phyloP scores from a whole-genome alignment of 257 asterid genomes.

The Nicotiana paniculata region DNA sequence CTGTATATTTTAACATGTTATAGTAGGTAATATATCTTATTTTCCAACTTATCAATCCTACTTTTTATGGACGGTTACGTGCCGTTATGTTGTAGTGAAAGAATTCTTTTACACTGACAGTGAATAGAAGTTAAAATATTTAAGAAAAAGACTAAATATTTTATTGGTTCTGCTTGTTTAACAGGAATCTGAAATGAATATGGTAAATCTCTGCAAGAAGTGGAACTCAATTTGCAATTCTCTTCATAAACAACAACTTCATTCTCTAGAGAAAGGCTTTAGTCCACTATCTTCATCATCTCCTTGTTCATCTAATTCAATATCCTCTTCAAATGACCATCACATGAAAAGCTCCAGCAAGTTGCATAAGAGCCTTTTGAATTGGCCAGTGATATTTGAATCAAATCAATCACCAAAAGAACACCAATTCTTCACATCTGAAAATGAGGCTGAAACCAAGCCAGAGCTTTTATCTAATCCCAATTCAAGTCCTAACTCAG shows the following conservation, averaged over 20 bases:
- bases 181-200: constrained; percentile 48
- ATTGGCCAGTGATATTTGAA: constrained; percentile 46
- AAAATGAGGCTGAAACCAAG: constrained; percentile 28
- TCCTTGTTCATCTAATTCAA: constrained; percentile 66
- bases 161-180: neutral
- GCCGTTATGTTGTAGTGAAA: neutral
- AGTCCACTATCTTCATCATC: constrained; percentile 39
- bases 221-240: constrained; percentile 91
- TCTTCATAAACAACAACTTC: constrained; percentile 52
- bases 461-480: constrained; percentile 88
- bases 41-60: neutral
- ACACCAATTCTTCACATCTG: constrained; percentile 30
- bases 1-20: neutral
- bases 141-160: neutral
- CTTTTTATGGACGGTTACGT: neutral
- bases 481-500: constrained; percentile 89
- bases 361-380: constrained; percentile 28
- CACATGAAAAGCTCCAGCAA: constrained; percentile 21
- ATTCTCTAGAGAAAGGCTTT: constrained; percentile 53
- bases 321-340: constrained; percentile 58
- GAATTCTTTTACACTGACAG: neutral
- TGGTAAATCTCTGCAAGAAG: constrained; percentile 64
- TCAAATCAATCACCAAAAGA: constrained; percentile 27
- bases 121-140: neutral
- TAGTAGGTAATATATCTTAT: neutral